These are phyloP conservation scores for Solanum virginianum DNA, from an alignment of 257 asterid genomes.

Conservation along the genomic window DNA sequence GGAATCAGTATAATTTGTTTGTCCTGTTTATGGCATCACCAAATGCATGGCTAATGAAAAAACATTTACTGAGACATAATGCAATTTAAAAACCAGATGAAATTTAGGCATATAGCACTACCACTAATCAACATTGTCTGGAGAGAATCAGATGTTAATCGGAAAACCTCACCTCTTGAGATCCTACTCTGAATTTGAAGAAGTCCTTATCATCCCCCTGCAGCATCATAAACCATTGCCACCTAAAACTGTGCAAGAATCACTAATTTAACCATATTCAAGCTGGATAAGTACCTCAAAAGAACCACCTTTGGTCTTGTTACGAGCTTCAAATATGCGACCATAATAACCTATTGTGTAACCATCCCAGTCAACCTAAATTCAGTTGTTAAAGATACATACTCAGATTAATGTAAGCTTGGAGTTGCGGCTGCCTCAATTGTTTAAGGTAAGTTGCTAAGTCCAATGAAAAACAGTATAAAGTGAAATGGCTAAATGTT, in stretches of 20 bases:
- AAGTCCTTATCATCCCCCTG: conserved; percentile 94
- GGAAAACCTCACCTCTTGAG: conserved; percentile 47
- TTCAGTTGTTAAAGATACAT: conserved; percentile 4
- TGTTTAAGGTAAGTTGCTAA: not conserved
- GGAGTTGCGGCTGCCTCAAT: not conserved
- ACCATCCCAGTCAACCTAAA: conserved; percentile 97
- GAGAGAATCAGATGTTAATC: not conserved
- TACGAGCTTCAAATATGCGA: conserved; percentile 97
- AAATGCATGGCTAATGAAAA: not conserved
- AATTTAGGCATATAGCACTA: not conserved
- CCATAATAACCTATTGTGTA: conserved; percentile 96
- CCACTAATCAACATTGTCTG: not conserved
- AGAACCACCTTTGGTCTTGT: conserved; percentile 96
- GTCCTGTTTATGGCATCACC: not conserved
- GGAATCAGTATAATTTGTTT: not conserved
- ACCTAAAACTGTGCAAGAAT: not conserved
- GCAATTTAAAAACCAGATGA: not conserved
- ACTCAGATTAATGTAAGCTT: not conserved
- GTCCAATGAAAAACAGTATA: not conserved
- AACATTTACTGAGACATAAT: not conserved
- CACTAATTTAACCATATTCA: not conserved
- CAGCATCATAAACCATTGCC: conserved; percentile 10
- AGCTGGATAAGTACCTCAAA: conserved; percentile 49
- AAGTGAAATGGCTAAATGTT: not conserved
- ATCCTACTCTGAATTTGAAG: conserved; percentile 83